Evolutionary conservation across 2,329 filamentous ascomycete species (phyloP), one percentile per base, ranked within the genome.

Genomic region (Penicillium sp.): DNA sequence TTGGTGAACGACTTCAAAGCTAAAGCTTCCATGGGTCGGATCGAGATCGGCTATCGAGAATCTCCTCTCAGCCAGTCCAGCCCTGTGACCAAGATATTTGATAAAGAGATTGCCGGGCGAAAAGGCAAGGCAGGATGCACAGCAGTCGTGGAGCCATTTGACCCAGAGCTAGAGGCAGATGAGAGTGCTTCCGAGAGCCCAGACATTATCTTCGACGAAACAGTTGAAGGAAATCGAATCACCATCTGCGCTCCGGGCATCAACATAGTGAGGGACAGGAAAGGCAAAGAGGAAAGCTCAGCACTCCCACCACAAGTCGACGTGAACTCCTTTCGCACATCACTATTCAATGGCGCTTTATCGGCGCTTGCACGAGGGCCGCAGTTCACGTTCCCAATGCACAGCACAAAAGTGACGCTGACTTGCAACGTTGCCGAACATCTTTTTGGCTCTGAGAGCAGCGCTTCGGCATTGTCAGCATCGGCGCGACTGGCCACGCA

Each of bases 1-100:
- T 83, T 99, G 9, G 85, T 94, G 62, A 89, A 90, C 52, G 91
- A 96, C 67, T 87, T 97, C 74, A 96, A 94, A 70, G 91, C 79
- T 71, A 96, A 84, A 81, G 91, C 80, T 60, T 86, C 77, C 18
- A 96, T 96, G 78, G 92, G 93, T 12, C 87, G 86, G 53, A 96
- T 99, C 60, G 90, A 96, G 65, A 96, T 99, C 59, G 91, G 95
- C 63, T 99, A 97, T 74, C 88, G 95, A 55, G 94, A 99, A 74
- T 88, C 86, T 48, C 77, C 94, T 9, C 83, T 85, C 0, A 76
- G 77, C 3, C 65, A 80, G 0, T 87, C 86, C 0, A 68, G 70
- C 0, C 74, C 82, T 0, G 80, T 86, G 38, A 83, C 81, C 23
- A 81, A 83, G 52, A 76, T 85, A 4, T 91, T 91, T 66, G 91